Evolutionary conservation across 441 rosid species (phyloP), one percentile per base, ranked within the genome.

Genomic region (Omphalea diandra): DNA sequence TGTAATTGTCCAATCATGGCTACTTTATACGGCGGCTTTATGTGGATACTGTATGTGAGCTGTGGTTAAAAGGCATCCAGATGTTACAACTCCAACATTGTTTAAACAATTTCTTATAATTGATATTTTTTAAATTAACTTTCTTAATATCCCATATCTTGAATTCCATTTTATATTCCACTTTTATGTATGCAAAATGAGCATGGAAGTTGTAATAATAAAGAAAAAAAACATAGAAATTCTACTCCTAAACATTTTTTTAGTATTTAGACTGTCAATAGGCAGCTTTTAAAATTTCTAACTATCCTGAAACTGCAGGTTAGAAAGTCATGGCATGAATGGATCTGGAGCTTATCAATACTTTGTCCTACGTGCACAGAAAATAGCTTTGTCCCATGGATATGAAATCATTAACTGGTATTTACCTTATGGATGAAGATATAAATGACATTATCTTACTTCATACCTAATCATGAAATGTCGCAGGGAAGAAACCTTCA

Each of bases 401-500:
- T 88, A 82, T 69, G 90, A 84, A 67, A 52, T 81, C 33, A 78
- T 88, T 63, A 90, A 90, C 83, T 90, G 94, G 91, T 88, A 86
- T 58, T 58, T 61, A 49, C 27, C 61, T 63, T 53, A 9, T 52
- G 24, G n/a, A 59, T 33, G 49, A 62, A 41, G 63, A 17, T 38
- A 38, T 40, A 43, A 62, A 32, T 53, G 33, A 40, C 35, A 1
- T 56, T 17, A 29, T 9, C 66, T 33, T 67, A 15, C 3, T 15
- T 67, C 72, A 53, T 75, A 62, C 64, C 59, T 55, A 63, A 74
- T 50, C 14, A 5, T 72, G 49, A 35, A 75, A 62, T 65, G 53
- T 74, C 46, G 54, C 87, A 90, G 94, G 97, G 97, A 90, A 80
- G 94, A 90, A 80, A 90, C 97, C 18, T 90, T 90, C 88, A 85